Percentiles rank a stretch among this genome's conserved stretches.
Evolutionary conservation across 2,329 filamentous ascomycete species (phyloP).

Genomic region (Ophiostoma triangulosporum): DNA sequence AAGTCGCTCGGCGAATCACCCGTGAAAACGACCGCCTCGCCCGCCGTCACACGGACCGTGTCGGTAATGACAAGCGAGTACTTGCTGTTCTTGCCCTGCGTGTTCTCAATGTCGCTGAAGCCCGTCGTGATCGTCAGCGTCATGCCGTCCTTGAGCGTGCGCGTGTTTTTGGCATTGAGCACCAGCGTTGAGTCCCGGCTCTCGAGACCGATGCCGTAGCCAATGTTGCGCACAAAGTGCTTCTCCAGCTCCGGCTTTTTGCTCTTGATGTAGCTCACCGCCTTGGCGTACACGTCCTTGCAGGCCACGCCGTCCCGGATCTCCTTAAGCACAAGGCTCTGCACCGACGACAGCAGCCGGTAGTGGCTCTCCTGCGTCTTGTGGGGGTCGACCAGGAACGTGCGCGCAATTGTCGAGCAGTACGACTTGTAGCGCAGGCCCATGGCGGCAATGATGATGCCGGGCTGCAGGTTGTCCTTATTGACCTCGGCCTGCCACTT

Average conservation of each 20-base stretch:
- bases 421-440: slow-evolving; percentile 94
- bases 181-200: slow-evolving; percentile 71
- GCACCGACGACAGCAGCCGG: slow-evolving; percentile 71
- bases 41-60: slow-evolving; percentile 72
- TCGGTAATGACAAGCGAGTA: slow-evolving; percentile 89
- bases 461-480: slow-evolving; percentile 71
- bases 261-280: slow-evolving; percentile 61
- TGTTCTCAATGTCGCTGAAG: slow-evolving; percentile 79
- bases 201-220: slow-evolving; percentile 86
- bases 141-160: slow-evolving; percentile 88
- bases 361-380: slow-evolving; percentile 93
- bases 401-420: slow-evolving; percentile 80
- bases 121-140: slow-evolving; percentile 84
- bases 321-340: slow-evolving; percentile 82
- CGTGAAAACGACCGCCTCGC: slow-evolving; percentile 81
- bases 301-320: slow-evolving; percentile 73
- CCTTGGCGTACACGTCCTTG: slow-evolving; percentile 88
- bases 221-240: slow-evolving; percentile 85
- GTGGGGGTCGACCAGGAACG: slow-evolving; percentile 93
- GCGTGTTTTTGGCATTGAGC: slow-evolving; percentile 73
- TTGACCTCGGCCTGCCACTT: slow-evolving; percentile 68
- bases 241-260: slow-evolving; percentile 95
- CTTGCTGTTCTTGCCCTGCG: slow-evolving; percentile 79
- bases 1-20: slow-evolving; percentile 83
- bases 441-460: slow-evolving; percentile 84